Evolutionary conservation across 2,329 filamentous ascomycete species (phyloP), one percentile per base, ranked within the genome.

Genomic region (Diaporthe velutina): DNA sequence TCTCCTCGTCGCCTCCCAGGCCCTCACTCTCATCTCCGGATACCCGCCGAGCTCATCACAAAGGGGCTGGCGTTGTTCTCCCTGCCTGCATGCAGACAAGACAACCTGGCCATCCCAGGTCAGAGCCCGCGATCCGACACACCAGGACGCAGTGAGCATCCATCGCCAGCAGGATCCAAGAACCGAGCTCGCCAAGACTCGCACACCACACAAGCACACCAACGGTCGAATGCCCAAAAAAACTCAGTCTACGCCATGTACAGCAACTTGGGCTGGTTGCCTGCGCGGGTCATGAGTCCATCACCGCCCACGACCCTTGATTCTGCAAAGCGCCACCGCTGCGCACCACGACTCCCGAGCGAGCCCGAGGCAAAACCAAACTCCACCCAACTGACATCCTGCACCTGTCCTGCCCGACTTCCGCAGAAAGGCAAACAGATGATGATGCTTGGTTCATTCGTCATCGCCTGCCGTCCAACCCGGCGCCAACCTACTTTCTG

Each of bases 61-160:
- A 68, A 68, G 64, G 64, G 64, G 80, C 78, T 90, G 89, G 81
- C 82, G 54, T 88, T 84, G 19, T 87, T 89, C 52, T 82, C 78
- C 30, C 88, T 87, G 55, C 81, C 86, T 87, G 57, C 67, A 50
- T 54, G 64, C 45, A 68, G 64, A 40, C 60, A 45, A 64, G 60
- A 64, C 60, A 64, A 64, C 58, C 58, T 64, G 61, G 42, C 61
- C 22, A 42, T 35, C 45, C 42, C 13, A 52, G 30, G 64, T 28
- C 64, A 67, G 64, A 52, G n/a, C 13, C 33, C 50, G n/a, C 33
- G 52, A 55, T 55, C 52, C 52, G 52, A 55, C 52, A 55, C 52
- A 48, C 42, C 42, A 52, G 42, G 45, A 67, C 61, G 64, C 64
- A 68, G 64, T 68, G 64, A 68, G 64, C 33, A 40, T 68, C 48